These are phyloP conservation scores for Sordariomycetes sp. DNA, from an alignment of 2,329 filamentous ascomycete genomes.

Conservation along the genomic window DNA sequence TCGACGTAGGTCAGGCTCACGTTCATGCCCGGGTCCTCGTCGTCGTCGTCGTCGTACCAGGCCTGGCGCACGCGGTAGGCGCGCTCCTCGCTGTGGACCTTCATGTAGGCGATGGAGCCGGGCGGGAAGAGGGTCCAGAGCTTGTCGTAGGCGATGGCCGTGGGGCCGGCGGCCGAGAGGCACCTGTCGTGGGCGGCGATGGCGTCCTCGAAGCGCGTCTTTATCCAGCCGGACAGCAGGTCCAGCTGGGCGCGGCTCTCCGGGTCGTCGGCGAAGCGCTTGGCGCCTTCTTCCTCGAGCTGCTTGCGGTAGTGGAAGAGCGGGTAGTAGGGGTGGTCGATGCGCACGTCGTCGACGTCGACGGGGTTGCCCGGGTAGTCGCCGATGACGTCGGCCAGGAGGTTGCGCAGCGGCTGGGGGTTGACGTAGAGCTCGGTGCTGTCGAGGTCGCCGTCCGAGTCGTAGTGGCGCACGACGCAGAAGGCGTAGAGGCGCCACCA, in stretches of 20 bases:
- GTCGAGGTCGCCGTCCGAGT: slow-evolving; percentile 73
- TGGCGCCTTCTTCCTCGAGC: slow-evolving; percentile 60
- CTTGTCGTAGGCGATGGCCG: slow-evolving; percentile 66
- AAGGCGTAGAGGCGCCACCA: slow-evolving; percentile 69
- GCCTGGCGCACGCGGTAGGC: neutral
- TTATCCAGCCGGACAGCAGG: slow-evolving; percentile 60
- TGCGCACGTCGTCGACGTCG: slow-evolving; percentile 38
- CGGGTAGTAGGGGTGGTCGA: neutral
- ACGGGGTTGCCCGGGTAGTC: slow-evolving; percentile 50
- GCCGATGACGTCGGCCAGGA: slow-evolving; percentile 29
- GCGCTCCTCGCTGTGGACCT: neutral
- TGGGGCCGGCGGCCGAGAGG: slow-evolving; percentile 56
- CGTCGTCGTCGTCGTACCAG: neutral
- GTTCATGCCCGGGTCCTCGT: neutral
- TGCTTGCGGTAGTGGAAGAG: slow-evolving; percentile 35
- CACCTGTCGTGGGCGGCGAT: slow-evolving; percentile 67
- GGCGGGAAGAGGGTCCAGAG: slow-evolving; percentile 31
- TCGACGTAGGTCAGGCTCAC: slow-evolving; percentile 55
- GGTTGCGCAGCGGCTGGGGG: slow-evolving; percentile 66
- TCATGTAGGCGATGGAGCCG: slow-evolving; percentile 1
- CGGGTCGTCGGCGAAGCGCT: slow-evolving; percentile 67
- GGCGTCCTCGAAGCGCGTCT: slow-evolving; percentile 74
- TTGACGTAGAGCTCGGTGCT: slow-evolving; percentile 72
- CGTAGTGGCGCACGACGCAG: slow-evolving; percentile 73
- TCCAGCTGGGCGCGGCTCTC: slow-evolving; percentile 58